Conservation (phyloP, 148 eudicot species). For the Rhododendron henanense region DNA sequence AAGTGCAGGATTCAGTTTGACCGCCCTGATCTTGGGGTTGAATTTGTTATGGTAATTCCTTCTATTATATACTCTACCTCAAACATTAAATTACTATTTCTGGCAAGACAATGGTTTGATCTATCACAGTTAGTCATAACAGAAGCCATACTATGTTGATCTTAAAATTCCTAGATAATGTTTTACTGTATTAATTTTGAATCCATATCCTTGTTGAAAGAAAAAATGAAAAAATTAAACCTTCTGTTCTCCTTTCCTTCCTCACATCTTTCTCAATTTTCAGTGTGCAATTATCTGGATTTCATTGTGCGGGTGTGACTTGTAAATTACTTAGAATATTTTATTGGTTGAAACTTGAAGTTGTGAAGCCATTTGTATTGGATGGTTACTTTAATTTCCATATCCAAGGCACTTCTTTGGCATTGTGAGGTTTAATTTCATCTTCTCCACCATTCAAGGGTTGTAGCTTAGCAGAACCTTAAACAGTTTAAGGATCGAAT, state of each 20-base stretch:
- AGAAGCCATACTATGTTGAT: not conserved
- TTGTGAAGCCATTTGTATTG: not conserved
- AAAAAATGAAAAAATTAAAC: not conserved
- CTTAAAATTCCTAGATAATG: not conserved
- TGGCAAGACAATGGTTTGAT: not conserved
- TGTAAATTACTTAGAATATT: not conserved
- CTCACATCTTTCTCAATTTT: not conserved
- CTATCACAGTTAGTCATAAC: not conserved
- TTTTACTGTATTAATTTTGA: not conserved
- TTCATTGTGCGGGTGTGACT: not conserved
- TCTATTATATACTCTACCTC: not conserved
- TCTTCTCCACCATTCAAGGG: not conserved
- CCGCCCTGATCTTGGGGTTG: conserved; percentile 91
- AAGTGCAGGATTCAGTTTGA: conserved; percentile 92
- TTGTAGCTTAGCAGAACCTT: not conserved
- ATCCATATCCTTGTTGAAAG: not conserved
- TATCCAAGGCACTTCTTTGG: not conserved
- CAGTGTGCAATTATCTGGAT: not conserved
- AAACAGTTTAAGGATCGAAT: not conserved
- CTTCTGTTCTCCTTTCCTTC: not conserved
- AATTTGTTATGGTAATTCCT: conserved; percentile 72
- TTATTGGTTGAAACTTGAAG: not conserved
- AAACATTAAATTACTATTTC: not conserved
- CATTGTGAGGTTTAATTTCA: not conserved
- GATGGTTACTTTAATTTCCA: not conserved